Evolutionary conservation across 208 protist genomes (phyloP).

Genomic region (Naegleria gruberi): DNA sequence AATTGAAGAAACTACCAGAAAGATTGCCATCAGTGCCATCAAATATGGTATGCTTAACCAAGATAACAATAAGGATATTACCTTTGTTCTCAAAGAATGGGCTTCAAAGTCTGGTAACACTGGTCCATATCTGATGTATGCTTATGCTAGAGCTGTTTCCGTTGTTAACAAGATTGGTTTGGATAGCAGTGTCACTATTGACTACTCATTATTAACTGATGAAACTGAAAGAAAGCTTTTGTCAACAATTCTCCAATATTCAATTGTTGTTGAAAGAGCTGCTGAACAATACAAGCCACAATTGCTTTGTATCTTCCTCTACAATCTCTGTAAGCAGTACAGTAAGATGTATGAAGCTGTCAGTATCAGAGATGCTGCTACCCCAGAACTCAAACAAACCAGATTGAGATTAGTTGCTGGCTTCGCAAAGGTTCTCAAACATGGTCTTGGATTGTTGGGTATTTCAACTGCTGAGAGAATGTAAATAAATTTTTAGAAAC

Average conservation of each 20-base stretch:
- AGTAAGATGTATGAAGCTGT: constrained; percentile 12
- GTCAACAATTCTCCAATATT: background rate
- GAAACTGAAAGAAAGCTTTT: background rate
- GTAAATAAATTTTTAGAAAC: background rate
- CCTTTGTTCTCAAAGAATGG: constrained; percentile 91
- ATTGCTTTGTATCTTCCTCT: background rate
- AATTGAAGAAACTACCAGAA: background rate
- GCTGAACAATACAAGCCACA: background rate
- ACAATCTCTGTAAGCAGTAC: background rate
- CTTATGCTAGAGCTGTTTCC: constrained; percentile 87
- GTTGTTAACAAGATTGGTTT: constrained; percentile 51
- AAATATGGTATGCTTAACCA: background rate
- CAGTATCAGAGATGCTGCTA: background rate
- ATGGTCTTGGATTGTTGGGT: background rate
- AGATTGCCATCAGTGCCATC: background rate
- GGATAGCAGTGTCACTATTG: background rate
- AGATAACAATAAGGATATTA: constrained; percentile 65
- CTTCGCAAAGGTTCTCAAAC: background rate
- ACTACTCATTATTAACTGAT: background rate
- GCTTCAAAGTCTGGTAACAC: constrained; percentile 90
- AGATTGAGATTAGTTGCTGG: background rate
- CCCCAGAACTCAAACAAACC: background rate
- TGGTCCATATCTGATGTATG: constrained; percentile 91
- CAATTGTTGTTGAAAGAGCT: background rate
- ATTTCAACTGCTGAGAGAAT: constrained; percentile 1